Percentiles rank a stretch among this genome's conserved stretches.
Evolutionary conservation across 1,139 yeast species (phyloP).

Genomic region (Yamadazyma spencermartinsiae): DNA sequence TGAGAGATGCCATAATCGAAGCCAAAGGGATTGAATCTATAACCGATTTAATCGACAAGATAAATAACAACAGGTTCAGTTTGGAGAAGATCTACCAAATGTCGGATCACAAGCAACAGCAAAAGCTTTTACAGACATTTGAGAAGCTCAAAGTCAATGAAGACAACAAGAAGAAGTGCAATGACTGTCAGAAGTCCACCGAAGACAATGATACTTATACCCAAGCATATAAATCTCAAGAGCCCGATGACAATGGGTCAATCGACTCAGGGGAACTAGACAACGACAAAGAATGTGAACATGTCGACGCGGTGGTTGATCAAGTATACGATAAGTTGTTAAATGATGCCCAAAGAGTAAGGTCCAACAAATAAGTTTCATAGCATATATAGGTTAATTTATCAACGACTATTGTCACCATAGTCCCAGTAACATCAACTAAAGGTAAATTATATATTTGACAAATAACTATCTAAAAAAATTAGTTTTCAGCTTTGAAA

Average conservation of each 20-base stretch:
- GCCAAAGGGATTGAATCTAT: slow-evolving; percentile 79
- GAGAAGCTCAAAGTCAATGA: slow-evolving; percentile 13
- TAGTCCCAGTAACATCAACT: background rate
- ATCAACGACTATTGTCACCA: too few species aligned
- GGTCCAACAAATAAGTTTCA: slow-evolving; percentile 36
- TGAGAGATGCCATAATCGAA: slow-evolving; percentile 72
- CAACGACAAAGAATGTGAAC: slow-evolving; percentile 15
- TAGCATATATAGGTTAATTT: background rate
- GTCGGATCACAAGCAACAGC: slow-evolving; percentile 15
- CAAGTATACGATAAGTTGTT: slow-evolving; percentile 70
- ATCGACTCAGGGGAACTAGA: slow-evolving; percentile 24
- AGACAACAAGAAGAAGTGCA: slow-evolving; percentile 7
- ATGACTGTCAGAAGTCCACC: background rate
- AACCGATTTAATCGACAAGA: slow-evolving; percentile 66
- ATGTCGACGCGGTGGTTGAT: slow-evolving; percentile 49
- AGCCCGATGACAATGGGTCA: slow-evolving; percentile 20
- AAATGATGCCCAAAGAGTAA: slow-evolving; percentile 63
- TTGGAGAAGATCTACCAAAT: slow-evolving; percentile 53
- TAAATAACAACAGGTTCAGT: slow-evolving; percentile 53
- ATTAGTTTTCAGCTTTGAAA: slow-evolving; percentile 59
- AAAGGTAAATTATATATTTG: background rate
- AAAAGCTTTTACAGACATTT: slow-evolving; percentile 11
- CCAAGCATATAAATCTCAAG: background rate
- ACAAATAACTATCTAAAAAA: slow-evolving; percentile 7
- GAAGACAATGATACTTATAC: background rate